phyloP scores from a whole-genome alignment of 257 asterid species.

The Nicotiana otophora region DNA sequence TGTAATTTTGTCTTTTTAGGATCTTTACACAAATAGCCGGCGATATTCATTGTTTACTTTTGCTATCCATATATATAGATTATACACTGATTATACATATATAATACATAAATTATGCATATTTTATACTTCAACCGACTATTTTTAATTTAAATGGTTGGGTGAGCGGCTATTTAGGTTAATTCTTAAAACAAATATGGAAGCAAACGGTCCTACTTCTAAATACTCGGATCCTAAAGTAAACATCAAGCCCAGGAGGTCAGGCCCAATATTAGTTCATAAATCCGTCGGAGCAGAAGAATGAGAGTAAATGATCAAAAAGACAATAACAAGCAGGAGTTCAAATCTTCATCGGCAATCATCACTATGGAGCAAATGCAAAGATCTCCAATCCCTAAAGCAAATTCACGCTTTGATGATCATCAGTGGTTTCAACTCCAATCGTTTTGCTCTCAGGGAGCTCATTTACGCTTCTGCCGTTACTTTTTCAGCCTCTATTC shows the following conservation, averaged over 20 bases:
- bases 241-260: background rate
- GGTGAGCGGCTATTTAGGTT: no score
- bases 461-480: slow-evolving; percentile 44
- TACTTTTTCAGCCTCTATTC: slow-evolving; percentile 24
- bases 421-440: slow-evolving; percentile 35
- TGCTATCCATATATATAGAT: no score
- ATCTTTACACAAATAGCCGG: no score
- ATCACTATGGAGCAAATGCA: slow-evolving; percentile 46
- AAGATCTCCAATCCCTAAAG: slow-evolving; percentile 34
- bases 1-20: no score
- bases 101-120: no score
- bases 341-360: slow-evolving; percentile 29
- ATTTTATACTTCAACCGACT: no score
- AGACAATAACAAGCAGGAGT: slow-evolving; percentile 30
- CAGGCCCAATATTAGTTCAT: slow-evolving; percentile 7
- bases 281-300: background rate
- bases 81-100: no score
- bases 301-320: slow-evolving; percentile 31
- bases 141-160: no score
- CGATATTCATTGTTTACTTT: no score
- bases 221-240: background rate
- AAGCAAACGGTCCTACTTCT: background rate
- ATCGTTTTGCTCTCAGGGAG: slow-evolving; percentile 34
- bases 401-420: slow-evolving; percentile 44
- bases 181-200: no score